Percentiles rank a stretch among this genome's conserved stretches.
phyloP scores from a whole-genome alignment of 805 yeast genomes.

The Monosporozyma aerobia region DNA sequence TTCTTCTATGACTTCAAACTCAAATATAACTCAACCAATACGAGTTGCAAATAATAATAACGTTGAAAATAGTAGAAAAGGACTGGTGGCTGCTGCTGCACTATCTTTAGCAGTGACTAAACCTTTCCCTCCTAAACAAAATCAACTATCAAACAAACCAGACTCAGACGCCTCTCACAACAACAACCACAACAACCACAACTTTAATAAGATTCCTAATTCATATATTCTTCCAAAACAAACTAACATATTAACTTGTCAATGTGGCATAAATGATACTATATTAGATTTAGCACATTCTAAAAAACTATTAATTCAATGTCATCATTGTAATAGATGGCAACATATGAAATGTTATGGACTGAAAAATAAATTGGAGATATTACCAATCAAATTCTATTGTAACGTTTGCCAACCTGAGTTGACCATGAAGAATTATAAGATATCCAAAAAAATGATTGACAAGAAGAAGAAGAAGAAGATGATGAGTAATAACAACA shows the following conservation, averaged over 20 bases:
- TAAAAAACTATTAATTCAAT: conserved; percentile 82
- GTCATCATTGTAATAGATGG: conserved; percentile 88
- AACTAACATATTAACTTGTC: conserved; percentile 77
- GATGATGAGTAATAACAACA: too few relatives aligned
- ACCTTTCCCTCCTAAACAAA: conserved; percentile 45
- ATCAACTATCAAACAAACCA: not conserved
- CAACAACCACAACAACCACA: not conserved
- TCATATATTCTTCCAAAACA: conserved; percentile 64
- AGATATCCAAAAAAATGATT: conserved; percentile 8
- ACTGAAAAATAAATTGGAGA: conserved; percentile 57
- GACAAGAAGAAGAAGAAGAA: conserved; percentile 11
- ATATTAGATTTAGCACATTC: not conserved
- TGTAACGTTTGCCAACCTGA: conserved; percentile 70
- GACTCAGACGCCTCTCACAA: not conserved
- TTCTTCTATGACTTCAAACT: not conserved
- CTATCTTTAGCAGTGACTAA: conserved; percentile 73
- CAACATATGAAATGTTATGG: conserved; percentile 88
- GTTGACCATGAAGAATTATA: conserved; percentile 5
- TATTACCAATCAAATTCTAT: conserved; percentile 63
- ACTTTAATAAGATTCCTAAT: conserved; percentile 17
- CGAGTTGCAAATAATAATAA: not conserved
- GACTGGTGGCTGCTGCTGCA: conserved; percentile 67
- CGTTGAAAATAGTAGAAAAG: conserved; percentile 3
- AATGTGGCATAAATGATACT: conserved; percentile 65
- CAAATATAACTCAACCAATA: not conserved